Conservation (phyloP, 305 asterid species). For the Coffea humblotiana region DNA sequence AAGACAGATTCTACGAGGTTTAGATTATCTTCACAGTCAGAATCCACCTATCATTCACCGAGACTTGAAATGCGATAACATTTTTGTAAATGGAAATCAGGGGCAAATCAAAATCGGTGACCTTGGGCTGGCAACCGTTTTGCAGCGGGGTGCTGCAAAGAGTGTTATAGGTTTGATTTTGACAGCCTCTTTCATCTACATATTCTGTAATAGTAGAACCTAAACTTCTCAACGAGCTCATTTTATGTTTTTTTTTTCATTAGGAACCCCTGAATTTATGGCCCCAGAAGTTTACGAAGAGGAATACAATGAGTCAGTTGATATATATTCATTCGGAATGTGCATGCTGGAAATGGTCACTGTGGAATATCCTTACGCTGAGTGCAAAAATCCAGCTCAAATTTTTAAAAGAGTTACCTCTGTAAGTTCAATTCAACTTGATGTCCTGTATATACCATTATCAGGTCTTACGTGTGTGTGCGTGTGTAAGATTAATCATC, state of each 20-base stretch:
- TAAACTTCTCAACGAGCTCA: background rate
- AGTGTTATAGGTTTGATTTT: constrained; percentile 69
- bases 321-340: constrained; percentile 82
- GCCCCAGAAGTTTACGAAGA: constrained; percentile 85
- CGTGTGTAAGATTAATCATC: background rate
- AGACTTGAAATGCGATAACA: constrained; percentile 86
- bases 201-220: constrained; percentile 13
- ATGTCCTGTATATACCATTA: background rate
- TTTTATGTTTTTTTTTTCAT: background rate
- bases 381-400: constrained; percentile 82
- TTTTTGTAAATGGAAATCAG: constrained; percentile 75
- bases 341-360: constrained; percentile 85
- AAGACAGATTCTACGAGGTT: constrained; percentile 68
- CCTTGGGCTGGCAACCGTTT: constrained; percentile 75
- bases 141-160: constrained; percentile 74
- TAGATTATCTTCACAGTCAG: constrained; percentile 73
- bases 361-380: constrained; percentile 72
- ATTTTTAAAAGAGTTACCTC: constrained; percentile 62
- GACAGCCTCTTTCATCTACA: constrained; percentile 3
- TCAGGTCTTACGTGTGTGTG: background rate
- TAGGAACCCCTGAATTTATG: constrained; percentile 82
- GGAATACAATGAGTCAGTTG: constrained; percentile 76
- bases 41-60: constrained; percentile 78
- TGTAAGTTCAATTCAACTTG: constrained; percentile 38
- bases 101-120: constrained; percentile 86